Base-by-base conservation (phyloP, 208 protist genomes). In the Paratrypanosoma confusum region DNA sequence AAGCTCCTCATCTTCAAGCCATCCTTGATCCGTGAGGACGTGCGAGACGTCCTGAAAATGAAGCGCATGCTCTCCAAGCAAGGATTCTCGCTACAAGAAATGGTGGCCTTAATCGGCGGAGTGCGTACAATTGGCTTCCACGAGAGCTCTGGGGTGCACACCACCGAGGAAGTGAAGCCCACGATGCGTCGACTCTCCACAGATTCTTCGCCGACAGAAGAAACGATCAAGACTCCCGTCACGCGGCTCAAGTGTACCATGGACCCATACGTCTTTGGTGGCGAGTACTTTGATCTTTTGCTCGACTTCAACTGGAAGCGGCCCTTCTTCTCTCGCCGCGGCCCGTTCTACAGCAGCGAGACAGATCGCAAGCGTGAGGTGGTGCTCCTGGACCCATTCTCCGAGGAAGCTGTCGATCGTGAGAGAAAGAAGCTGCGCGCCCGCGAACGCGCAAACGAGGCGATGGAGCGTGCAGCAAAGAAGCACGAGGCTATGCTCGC, bases 211-310 rank as follows among this genome's bases (percentile, higher is more conserved):
- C 72, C 72, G 0, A 47, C 40, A 16, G 57, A 56, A 27, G 67
- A 79, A 26, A 54, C 70, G 33, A 73, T 74, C 43, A 59, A 69
- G 28, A 28, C 78, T 14, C 71, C 74, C 1, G 60, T 73, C 20
- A 76, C 50, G 3, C 34, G 62, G 11, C 52, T 75, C 10, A 87
- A 92, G 39, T 82, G 70, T 29, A 84, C 82, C 0, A 57, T 83
- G 27, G 78, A 92, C 41, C 82, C 82, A 3, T 92, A 88, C 50
- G 76, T 88, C 2, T 88, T 92, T 68, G 78, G 76, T 14, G 66
- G 66, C 7, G 76, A 88, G 32, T 92, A 92, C 42, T 92, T 89
- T 57, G 62, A 85, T 50, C 53, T 85, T 21, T 49, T 92, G 0
- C 50, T 92, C 16, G 77, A 88, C 45, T 87, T 89, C 50, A 71